These are phyloP conservation scores for Flaveria bidentis DNA, from an alignment of 129 eudicot genomes.

Conservation along the genomic window DNA sequence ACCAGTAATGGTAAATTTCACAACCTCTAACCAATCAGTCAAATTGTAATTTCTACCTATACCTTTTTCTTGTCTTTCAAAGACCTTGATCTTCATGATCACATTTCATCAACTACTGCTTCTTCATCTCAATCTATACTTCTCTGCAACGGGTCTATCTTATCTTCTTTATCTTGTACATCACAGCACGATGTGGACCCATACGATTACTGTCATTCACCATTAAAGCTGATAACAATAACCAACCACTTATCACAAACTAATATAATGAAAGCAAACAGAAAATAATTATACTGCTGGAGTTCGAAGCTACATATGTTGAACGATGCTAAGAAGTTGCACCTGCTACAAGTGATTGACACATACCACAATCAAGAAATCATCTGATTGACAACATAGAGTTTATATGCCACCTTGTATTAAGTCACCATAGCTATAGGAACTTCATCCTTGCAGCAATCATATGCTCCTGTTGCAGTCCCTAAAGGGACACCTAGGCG, in stretches of 20 bases:
- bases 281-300: not conserved
- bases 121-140: not conserved
- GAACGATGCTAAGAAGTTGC: slow-evolving; percentile 72
- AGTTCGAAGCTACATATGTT: slow-evolving; percentile 43
- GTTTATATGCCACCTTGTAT: not conserved
- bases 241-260: not conserved
- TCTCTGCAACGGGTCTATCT: not conserved
- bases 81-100: slow-evolving; percentile 65
- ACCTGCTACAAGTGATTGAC: slow-evolving; percentile 67
- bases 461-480: too few species aligned
- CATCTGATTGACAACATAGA: slow-evolving; percentile 44
- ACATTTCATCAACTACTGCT: slow-evolving; percentile 65
- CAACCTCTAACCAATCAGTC: not conserved
- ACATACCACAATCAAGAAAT: slow-evolving; percentile 70
- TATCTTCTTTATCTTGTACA: not conserved
- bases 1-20: not conserved
- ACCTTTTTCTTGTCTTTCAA: not conserved
- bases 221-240: slow-evolving; percentile 6
- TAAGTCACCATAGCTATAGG: not conserved
- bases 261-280: too few species aligned
- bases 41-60: not conserved
- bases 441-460: not conserved
- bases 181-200: not conserved
- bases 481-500: too few species aligned
- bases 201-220: slow-evolving; percentile 20